Base-by-base conservation (phyloP, 116 monocot genomes). In the Posidonia oceanica region DNA sequence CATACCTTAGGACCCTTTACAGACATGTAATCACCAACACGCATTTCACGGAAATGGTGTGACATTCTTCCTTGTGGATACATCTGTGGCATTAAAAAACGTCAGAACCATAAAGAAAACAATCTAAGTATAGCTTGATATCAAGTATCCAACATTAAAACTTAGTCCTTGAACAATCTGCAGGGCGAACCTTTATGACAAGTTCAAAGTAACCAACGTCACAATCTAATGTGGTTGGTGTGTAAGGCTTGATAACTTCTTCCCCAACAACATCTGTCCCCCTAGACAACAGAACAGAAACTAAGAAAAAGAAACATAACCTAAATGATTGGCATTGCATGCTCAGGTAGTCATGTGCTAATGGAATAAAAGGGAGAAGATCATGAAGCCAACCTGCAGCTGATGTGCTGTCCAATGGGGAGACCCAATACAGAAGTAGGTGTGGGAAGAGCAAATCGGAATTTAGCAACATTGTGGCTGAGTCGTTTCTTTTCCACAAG, bases 1-100 rank as follows among this genome's bases (percentile, higher is more conserved):
- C 71, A 75, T 78, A 93, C 99, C 90, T 93, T 99, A 48, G 99
- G 99, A 0, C 99, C 99, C 79, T 99, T 99, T 37, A 93, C 93
- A 67, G 87, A 86, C 69, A 99, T 39, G 72, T 86, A 85, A 71
- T 99, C 90, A 6, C 99, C 99, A 78, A 92, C 99, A 66, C 71
- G 73, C 99, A 99, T 83, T 80, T 99, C 99, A 71, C 93, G 90
- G 76, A 99, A 99, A 87, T 99, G 93, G 73, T 99, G 99, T 63
- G 99, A 99, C 99, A 99, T 99, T 81, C 93, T 93, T 81, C 93
- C 99, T 90, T 93, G 93, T 72, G 93, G 90, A 81, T 99, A 99
- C 99, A 99, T 99, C 98, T 98, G 62, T 65, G 72, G 51, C 36
- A 41, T 4, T 40, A 22, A 66, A 75, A 18, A 65, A 12, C 20